Evolutionary conservation across 2,329 filamentous ascomycete species (phyloP), one percentile per base, ranked within the genome.

Genomic region (Botrytis tulipae): DNA sequence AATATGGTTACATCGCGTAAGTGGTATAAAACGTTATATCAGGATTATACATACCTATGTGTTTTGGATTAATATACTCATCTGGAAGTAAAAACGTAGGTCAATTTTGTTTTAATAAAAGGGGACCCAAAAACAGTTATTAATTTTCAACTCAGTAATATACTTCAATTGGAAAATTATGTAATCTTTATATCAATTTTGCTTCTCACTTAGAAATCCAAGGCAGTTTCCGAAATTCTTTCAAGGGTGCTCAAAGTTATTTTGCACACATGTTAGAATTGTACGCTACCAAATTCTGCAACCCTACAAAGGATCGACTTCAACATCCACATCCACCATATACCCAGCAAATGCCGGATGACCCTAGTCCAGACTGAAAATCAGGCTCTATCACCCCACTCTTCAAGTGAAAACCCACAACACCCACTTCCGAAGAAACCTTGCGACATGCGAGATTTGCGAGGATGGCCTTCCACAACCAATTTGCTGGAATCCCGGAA

Each of bases 401-500:
- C 46, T 54, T 54, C 22, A 9, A 29, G 14, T 10, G 25, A 37
- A 29, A n/a, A 67, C 6, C 65, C 65, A 51, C 37, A 37, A 51
- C 51, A 16, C n/a, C 65, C 51, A 54, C 12, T 54, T 54, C 32
- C 3, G 22, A 63, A 62, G 37, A 40, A 25, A 16, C 60, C 60
- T 40, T 62, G 60, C 35, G 44, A 37, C 32, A 66, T 66, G 20
- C 22, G 22, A 66, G 42, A 32, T 46, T 20, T 51, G 44, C 29
- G 12, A 67, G 44, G 63, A 51, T 37, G 32, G 22, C n/a, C 65
- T 54, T 67, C 32, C 25, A 18, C 4, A 51, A 67, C 63, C 63
- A 67, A 67, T 37, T n/a, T 51, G 37, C 44, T 67, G 44, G 63
- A 35, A 51, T n/a, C 9, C 7, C 44, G 63, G 63, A 67, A 67